Evolutionary conservation across 192 early-diverging fungal genomes (phyloP).

Genomic region (Coemansia umbellata): DNA sequence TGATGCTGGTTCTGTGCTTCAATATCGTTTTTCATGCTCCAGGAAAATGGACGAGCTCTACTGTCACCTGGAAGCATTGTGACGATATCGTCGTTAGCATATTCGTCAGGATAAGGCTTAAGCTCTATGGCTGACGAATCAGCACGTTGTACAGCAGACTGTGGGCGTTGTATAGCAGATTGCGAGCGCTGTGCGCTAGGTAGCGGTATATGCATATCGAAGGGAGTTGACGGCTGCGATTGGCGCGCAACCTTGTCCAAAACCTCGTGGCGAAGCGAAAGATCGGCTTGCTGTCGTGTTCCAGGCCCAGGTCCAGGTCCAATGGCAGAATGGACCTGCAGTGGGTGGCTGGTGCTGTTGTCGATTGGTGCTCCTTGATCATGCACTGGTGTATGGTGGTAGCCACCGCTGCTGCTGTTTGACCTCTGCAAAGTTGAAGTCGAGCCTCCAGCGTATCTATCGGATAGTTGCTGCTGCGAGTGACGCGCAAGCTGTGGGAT

Average conservation of each 20-base stretch:
- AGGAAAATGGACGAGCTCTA: slow-evolving; percentile 21
- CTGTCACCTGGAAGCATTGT: slow-evolving; percentile 39
- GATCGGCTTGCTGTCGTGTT: slow-evolving; percentile 13
- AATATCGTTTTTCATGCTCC: slow-evolving; percentile 5
- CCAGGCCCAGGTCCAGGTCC: background rate
- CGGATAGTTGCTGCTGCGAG: slow-evolving; percentile 1
- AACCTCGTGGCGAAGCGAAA: slow-evolving; percentile 38
- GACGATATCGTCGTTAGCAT: slow-evolving; percentile 13
- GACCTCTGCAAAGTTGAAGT: background rate
- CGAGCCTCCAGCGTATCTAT: background rate
- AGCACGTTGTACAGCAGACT: background rate
- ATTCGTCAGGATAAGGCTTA: background rate
- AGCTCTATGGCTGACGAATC: too few species aligned
- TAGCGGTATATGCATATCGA: slow-evolving; percentile 10
- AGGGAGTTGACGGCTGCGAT: slow-evolving; percentile 41
- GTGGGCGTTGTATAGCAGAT: slow-evolving; percentile 17
- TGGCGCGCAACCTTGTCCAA: slow-evolving; percentile 40
- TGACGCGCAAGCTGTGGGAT: slow-evolving; percentile 1
- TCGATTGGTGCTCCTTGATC: too few species aligned
- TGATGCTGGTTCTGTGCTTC: slow-evolving; percentile 9
- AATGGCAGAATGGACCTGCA: slow-evolving; percentile 29
- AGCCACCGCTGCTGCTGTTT: slow-evolving; percentile 2
- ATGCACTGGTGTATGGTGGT: too few species aligned
- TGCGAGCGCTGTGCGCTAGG: slow-evolving; percentile 15
- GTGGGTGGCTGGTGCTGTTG: slow-evolving; percentile 7